Percentiles rank a stretch among this genome's conserved stretches.
These are phyloP conservation scores for Blakeslea trispora DNA, from an alignment of 371 early-diverging fungal species.

Conservation along the genomic window DNA sequence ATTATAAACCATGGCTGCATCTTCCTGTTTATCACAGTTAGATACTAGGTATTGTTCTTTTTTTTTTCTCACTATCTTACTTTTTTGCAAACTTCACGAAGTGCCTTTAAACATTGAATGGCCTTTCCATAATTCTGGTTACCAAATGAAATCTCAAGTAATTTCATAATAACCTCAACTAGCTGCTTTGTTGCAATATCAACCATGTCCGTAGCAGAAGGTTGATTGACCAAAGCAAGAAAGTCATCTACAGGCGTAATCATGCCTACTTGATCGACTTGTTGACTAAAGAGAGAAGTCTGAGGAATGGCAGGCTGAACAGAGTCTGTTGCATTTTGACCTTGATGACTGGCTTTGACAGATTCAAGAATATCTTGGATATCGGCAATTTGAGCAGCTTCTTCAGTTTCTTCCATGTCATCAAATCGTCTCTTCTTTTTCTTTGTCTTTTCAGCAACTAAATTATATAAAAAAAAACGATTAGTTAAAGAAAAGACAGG, in stretches of 20 bases:
- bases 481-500: background rate
- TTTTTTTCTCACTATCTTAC: no score
- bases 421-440: background rate
- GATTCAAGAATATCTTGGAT: constrained; percentile 14
- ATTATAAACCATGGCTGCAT: constrained; percentile 50
- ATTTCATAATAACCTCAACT: constrained; percentile 45
- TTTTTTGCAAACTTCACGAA: constrained; percentile 44
- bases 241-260: constrained; percentile 65
- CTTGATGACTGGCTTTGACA: background rate
- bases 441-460: constrained; percentile 4
- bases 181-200: constrained; percentile 64
- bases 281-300: constrained; percentile 21
- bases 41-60: no score
- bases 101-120: constrained; percentile 48
- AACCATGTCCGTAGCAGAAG: constrained; percentile 42
- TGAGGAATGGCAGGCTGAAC: background rate
- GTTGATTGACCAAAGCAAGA: constrained; percentile 50
- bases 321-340: background rate
- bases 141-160: constrained; percentile 60
- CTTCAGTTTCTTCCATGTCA: background rate
- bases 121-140: constrained; percentile 55
- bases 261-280: constrained; percentile 50
- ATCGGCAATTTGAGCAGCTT: constrained; percentile 13
- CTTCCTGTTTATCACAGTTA: no score
- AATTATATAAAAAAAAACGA: no score